Evolutionary conservation across 148 eudicot genomes (phyloP), one percentile per base, ranked within the genome.

Genomic region (Fagopyrum homotropicum): DNA sequence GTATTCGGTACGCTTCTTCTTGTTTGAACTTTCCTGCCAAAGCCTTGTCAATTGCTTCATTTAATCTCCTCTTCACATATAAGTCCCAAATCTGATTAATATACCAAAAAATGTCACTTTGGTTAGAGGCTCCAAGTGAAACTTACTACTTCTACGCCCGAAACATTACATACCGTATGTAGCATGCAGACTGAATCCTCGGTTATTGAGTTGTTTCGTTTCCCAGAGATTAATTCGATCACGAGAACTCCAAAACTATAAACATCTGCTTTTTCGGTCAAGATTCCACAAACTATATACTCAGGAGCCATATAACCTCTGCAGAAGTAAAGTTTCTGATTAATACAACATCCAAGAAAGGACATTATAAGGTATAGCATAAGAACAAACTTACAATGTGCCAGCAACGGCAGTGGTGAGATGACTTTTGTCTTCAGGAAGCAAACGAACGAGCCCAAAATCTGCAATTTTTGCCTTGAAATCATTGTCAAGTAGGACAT

Each of bases 231-330:
- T 10, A 88, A 73, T 75, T 88, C 91, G 11, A 88, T 72, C 6
- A 88, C 46, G 69, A 88, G 79, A 26, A 88, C 85, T 8, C 89
- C 91, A 50, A 80, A 88, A 66, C 91, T 86, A 50, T 85, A 88
- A 8, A 88, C 86, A 61, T 88, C 91, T 9, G 83, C 91, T 73
- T 88, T 88, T 49, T 85, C 89, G 0, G 89, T 84, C 70, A 88
- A 63, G 26, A 81, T 78, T 43, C 88, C 91, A 19, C 82, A 80
- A 10, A 79, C 83, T 15, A 83, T 55, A 63, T 88, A 88, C 83
- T 88, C 91, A 9, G 91, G 91, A 66, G 91, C 91, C 91, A 88
- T 86, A 63, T 88, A 88, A 26, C 91, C 91, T 66, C 90, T 87
- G 85, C 72, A 56, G 29, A 54, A 40, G 15, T n/a, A 11, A 57